Conservation (phyloP, 495 filamentous ascomycete genomes). For the Achaetomiella virescens region DNA sequence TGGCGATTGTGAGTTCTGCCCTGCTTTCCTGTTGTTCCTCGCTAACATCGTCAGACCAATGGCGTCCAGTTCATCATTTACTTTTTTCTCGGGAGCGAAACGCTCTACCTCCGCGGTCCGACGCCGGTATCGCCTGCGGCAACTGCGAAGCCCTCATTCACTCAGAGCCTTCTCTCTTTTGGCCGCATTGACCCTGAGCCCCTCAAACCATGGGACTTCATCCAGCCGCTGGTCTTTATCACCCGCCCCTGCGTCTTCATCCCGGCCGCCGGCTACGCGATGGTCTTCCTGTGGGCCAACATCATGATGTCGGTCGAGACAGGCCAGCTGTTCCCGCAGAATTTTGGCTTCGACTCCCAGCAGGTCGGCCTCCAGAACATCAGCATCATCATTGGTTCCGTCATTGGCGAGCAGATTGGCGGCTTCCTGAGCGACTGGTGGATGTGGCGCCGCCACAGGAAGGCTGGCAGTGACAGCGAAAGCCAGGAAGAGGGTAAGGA, state of each 20-base stretch:
- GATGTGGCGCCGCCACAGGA: conserved; percentile 3
- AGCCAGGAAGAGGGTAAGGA: not conserved
- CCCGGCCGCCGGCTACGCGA: conserved; percentile 1
- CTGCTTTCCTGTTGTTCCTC: too few relatives aligned
- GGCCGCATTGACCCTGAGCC: not conserved
- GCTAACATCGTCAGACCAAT: too few relatives aligned
- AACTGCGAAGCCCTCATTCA: not conserved
- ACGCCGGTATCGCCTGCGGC: not conserved
- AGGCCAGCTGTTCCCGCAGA: not conserved
- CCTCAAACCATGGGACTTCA: not conserved
- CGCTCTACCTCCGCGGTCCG: not conserved
- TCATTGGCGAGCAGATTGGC: conserved; percentile 8
- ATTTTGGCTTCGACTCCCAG: not conserved
- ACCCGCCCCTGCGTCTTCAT: not conserved
- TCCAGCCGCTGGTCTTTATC: not conserved
- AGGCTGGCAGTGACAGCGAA: not conserved
- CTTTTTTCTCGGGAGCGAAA: conserved; percentile 1
- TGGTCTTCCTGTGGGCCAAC: conserved; percentile 6
- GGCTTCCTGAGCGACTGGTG: conserved; percentile 6
- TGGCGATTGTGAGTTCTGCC: conserved; percentile 4
- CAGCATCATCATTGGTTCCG: not conserved
- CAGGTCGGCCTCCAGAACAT: conserved; percentile 9
- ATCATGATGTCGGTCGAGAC: conserved; percentile 3
- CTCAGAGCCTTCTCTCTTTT: not conserved
- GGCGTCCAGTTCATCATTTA: conserved; percentile 4